Conservation (phyloP, 2,329 filamentous ascomycete genomes). For the Chrysosporium keratinophilum region DNA sequence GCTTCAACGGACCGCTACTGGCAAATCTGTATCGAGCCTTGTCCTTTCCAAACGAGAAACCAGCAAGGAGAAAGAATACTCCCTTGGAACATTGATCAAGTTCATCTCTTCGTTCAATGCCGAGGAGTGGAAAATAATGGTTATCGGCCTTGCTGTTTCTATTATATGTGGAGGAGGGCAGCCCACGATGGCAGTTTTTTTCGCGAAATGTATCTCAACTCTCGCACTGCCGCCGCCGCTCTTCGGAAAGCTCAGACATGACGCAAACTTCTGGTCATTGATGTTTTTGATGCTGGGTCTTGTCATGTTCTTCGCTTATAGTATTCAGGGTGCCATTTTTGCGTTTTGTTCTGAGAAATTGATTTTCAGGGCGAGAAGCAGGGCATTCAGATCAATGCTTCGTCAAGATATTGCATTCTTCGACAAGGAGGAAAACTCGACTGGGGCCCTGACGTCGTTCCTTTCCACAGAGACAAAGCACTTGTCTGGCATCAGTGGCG, state of each 20-base stretch:
- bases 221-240: conserved; percentile 49
- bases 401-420: conserved; percentile 91
- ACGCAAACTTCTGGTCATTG: conserved; percentile 74
- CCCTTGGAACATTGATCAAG: conserved; percentile 64
- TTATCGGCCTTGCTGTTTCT: conserved; percentile 60
- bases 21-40: conserved; percentile 55
- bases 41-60: conserved; percentile 49
- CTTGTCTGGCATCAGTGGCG: conserved; percentile 75
- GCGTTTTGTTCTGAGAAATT: conserved; percentile 79
- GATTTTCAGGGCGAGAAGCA: conserved; percentile 70
- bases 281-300: conserved; percentile 83
- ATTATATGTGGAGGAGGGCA: conserved; percentile 73
- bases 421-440: conserved; percentile 77
- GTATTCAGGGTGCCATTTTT: conserved; percentile 61
- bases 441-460: conserved; percentile 79
- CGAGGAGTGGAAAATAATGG: conserved; percentile 60
- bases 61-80: conserved; percentile 50
- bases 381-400: conserved; percentile 75
- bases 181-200: conserved; percentile 67
- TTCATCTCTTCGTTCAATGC: conserved; percentile 72
- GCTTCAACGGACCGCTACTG: conserved; percentile 39
- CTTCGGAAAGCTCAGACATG: conserved; percentile 50
- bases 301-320: conserved; percentile 59
- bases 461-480: conserved; percentile 83
- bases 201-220: conserved; percentile 74